Evolutionary conservation across 495 filamentous ascomycete species (phyloP).

Genomic region (Annulohypoxylon maeteangense): DNA sequence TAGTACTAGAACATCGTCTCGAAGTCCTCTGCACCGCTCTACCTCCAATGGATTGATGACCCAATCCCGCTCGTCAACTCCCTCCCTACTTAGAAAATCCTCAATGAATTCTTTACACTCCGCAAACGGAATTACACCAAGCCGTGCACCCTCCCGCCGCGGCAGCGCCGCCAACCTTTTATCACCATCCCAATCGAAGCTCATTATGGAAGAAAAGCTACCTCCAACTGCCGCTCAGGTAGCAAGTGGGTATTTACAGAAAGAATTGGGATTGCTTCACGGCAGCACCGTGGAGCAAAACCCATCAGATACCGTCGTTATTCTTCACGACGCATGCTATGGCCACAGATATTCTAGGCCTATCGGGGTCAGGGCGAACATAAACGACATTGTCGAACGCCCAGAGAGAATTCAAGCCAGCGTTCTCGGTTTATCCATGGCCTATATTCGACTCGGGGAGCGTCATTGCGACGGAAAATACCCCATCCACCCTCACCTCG

Average conservation of each 20-base stretch:
- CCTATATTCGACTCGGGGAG: slow-evolving; percentile 86
- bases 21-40: slow-evolving; percentile 62
- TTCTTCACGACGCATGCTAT: slow-evolving; percentile 93
- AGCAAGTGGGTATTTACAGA: slow-evolving; percentile 74
- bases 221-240: slow-evolving; percentile 72
- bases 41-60: slow-evolving; percentile 42
- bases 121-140: slow-evolving; percentile 53
- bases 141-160: slow-evolving; percentile 56
- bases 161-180: slow-evolving; percentile 60
- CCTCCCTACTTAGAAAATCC: slow-evolving; percentile 60
- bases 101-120: slow-evolving; percentile 67
- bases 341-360: slow-evolving; percentile 89
- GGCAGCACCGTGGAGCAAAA: slow-evolving; percentile 54
- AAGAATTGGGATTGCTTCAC: slow-evolving; percentile 73
- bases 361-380: slow-evolving; percentile 69
- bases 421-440: slow-evolving; percentile 81
- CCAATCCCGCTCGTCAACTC: slow-evolving; percentile 61
- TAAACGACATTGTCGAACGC: slow-evolving; percentile 86
- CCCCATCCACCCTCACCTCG: slow-evolving; percentile 64
- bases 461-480: slow-evolving; percentile 77
- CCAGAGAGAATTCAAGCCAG: slow-evolving; percentile 91
- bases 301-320: slow-evolving; percentile 74
- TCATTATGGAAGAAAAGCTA: slow-evolving; percentile 56
- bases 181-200: slow-evolving; percentile 52
- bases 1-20: slow-evolving; percentile 53